Base-by-base conservation (phyloP, 192 early-diverging fungal genomes). In the Allomyces javanicus region DNA sequence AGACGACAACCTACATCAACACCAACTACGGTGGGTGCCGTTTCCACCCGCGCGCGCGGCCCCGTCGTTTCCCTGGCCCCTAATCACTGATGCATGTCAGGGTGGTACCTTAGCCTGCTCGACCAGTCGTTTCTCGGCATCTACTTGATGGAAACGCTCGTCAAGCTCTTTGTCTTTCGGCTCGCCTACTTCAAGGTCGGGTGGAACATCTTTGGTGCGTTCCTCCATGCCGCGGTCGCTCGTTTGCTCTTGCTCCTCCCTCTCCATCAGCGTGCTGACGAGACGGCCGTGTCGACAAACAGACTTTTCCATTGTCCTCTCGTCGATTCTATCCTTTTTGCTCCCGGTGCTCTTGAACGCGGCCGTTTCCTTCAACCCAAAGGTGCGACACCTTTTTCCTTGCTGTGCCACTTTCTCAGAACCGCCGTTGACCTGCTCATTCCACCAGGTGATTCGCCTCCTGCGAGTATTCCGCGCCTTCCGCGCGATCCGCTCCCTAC, bases 201-300 rank as follows among this genome's bases (percentile, higher is more conserved):
- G 24, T 77, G 75, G 75, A 72, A 71, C 61, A 62, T 63, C 4
- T 74, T 77, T 67, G 75, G 74, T 76, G 64, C 19, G 64, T 40
- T 40, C 9, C 26, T 40, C 33, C 33, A 40, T 40, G 26, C 26
- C 26, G 4, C 26, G 4, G 26, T 26, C 26, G 26, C 26, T 26
- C 4, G 26, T 26, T 40, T 40, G 33, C 33, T 40, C 33, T 3
- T 9, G 33, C 33, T 9, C 33, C 9, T 40, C 33, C 7, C 33
- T 40, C 33, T 40, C 33, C 0, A 9, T 9, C 33, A 40, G 50
- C 12, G 27, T 21, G 50, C 50, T 58, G 21, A 58, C 50, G 17
- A 21, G 6, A 58, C 6, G 12, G 50, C 3, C 6, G 12, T 58
- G 1, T 1, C 45, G 7, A 50, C 45, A 50, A 9, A 22, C 24